Base-by-base conservation (phyloP, 2,329 filamentous ascomycete species). In the Stylonectria norvegica region DNA sequence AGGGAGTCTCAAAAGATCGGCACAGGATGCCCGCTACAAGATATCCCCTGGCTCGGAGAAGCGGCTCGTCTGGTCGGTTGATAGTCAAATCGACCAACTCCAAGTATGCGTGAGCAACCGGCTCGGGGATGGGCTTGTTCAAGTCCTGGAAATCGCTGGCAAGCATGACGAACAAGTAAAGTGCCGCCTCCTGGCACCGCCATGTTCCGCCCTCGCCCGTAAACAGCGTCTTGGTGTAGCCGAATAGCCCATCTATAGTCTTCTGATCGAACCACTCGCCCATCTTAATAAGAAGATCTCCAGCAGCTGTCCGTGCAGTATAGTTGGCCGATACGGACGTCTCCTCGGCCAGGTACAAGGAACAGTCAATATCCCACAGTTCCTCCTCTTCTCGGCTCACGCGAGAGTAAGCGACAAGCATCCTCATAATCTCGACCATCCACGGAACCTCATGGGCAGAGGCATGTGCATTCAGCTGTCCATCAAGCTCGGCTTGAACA, bases 311-410 rank as follows among this genome's bases (percentile, higher is more conserved):
- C 52, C 93, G 82, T 11, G 93, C 87, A 0, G 93, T 96, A 67
- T 97, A 98, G 64, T 97, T 97, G 20, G 90, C 87, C 10, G 89
- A 95, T 14, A 96, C 86, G 2, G 89, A 91, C 2, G 89, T 91
- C 67, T 97, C 91, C 65, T 98, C 93, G 1, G 89, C 91, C 33
- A 98, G 75, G 65, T 94, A 98, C 2, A 98, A 78, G 43, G 95
- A 97, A 52, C 94, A 86, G 63, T 98, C 93, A 48, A 96, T 89
- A 54, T 96, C 89, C 93, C 93, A 98, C 8, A 98, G 69, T 6
- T 87, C 89, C 66, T 96, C 89, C 59, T 97, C 93, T 63, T 98
- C 93, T 19, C 81, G 83, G 2, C 86, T 90, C 54, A 98, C 94
- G 50, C 91, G 88, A 10, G 89, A 85, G 65, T 95, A 97, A 1